phyloP scores from a whole-genome alignment of 2,329 filamentous ascomycete species.

The Lanzia echinophila region DNA sequence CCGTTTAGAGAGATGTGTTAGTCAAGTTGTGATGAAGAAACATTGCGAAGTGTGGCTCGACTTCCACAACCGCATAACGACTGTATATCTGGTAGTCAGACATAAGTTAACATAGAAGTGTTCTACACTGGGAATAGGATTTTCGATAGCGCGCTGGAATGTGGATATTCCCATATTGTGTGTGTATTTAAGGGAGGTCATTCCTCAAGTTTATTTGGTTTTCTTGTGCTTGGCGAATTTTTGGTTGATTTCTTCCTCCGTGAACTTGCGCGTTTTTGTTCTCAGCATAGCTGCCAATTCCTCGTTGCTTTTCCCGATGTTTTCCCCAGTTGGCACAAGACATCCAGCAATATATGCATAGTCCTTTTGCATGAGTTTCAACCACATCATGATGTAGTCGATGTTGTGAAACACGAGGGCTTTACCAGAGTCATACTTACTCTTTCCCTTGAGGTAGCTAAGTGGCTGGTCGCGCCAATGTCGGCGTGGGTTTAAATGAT shows the following conservation, averaged over 20 bases:
- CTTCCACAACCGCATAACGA: too few relatives aligned
- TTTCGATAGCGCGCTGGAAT: too few relatives aligned
- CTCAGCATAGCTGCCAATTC: constrained; percentile 57
- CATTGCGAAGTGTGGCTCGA: too few relatives aligned
- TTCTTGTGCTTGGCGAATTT: constrained; percentile 37
- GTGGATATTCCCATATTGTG: neutral
- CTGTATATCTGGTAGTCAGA: too few relatives aligned
- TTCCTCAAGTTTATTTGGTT: neutral
- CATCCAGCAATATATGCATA: constrained; percentile 63
- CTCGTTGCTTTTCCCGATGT: constrained; percentile 58
- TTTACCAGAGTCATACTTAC: constrained; percentile 56
- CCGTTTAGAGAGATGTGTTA: too few relatives aligned
- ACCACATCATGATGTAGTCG: constrained; percentile 71
- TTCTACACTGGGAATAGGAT: too few relatives aligned
- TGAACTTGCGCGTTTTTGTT: constrained; percentile 59
- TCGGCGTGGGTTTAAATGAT: constrained; percentile 69
- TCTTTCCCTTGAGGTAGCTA: constrained; percentile 64
- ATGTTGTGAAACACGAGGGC: constrained; percentile 77
- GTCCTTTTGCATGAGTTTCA: constrained; percentile 62
- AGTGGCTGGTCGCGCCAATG: constrained; percentile 78
- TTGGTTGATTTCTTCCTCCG: constrained; percentile 53
- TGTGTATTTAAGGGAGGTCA: neutral
- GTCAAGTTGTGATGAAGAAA: too few relatives aligned
- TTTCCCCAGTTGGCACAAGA: constrained; percentile 67
- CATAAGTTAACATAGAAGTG: too few relatives aligned